phyloP scores from a whole-genome alignment of 2,329 filamentous ascomycete species.

The Penicillium sp. region DNA sequence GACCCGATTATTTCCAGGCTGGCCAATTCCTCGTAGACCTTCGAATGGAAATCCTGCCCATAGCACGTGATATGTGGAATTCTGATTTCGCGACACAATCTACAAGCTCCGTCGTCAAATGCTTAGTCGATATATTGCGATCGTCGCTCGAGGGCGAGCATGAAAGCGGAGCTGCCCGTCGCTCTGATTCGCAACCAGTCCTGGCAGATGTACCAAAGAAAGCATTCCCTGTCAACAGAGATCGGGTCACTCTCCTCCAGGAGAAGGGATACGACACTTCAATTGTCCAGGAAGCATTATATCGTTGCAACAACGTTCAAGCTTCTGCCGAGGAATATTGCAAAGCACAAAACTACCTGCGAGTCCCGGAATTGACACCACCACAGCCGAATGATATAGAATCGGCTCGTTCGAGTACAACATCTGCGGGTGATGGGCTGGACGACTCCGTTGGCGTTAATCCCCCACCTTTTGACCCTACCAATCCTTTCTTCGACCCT shows the following conservation, averaged over 20 bases:
- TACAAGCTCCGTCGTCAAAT: conserved; percentile 75
- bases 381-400: conserved; percentile 65
- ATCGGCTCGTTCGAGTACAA: conserved; percentile 32
- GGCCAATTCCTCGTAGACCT: conserved; percentile 86
- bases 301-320: conserved; percentile 73
- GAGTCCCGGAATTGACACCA: conserved; percentile 67
- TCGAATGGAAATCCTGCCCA: conserved; percentile 77
- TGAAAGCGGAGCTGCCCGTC: conserved; percentile 69
- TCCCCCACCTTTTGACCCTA: conserved; percentile 29
- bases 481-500: conserved; percentile 32
- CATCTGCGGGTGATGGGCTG: conserved; percentile 35
- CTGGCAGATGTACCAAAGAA: conserved; percentile 53
- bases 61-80: conserved; percentile 80
- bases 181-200: conserved; percentile 62
- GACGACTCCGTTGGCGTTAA: conserved; percentile 37
- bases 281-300: conserved; percentile 78
- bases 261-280: conserved; percentile 61
- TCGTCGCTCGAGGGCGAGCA: conserved; percentile 76
- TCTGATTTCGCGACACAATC: conserved; percentile 82
- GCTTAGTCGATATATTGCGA: conserved; percentile 81
- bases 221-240: conserved; percentile 57
- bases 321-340: conserved; percentile 75
- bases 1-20: conserved; percentile 66
- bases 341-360: conserved; percentile 62
- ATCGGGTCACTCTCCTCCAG: conserved; percentile 50